Conservation (phyloP, 2,329 filamentous ascomycete species). For the Xylariaceae sp. region DNA sequence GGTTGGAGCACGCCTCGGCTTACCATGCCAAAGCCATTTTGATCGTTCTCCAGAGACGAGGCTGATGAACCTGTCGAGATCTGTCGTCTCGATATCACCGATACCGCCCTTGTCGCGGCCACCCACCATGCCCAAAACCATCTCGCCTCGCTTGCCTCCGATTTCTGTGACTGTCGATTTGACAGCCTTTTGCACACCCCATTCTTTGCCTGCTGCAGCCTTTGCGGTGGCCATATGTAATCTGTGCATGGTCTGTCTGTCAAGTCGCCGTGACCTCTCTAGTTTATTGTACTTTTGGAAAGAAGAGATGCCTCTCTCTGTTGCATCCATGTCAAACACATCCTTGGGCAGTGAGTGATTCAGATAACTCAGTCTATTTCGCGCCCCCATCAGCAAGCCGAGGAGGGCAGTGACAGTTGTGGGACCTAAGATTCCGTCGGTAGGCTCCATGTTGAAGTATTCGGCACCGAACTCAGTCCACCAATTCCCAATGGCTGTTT, state of each 20-base stretch:
- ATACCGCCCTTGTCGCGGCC: conserved; percentile 84
- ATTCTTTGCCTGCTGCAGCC: conserved; percentile 81
- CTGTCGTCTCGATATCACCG: conserved; percentile 85
- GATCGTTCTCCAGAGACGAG: conserved; percentile 75
- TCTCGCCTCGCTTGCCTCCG: conserved; percentile 87
- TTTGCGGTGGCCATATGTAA: conserved; percentile 85
- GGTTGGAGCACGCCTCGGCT: conserved; percentile 62
- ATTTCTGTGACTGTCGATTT: conserved; percentile 94
- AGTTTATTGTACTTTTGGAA: conserved; percentile 91
- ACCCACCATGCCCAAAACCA: conserved; percentile 91
- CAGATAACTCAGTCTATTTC: conserved; percentile 81
- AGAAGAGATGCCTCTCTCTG: conserved; percentile 77
- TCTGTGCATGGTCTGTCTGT: conserved; percentile 76
- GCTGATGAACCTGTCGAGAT: conserved; percentile 78
- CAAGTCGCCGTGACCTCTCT: conserved; percentile 70
- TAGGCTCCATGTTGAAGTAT: conserved; percentile 87
- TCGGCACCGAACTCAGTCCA: conserved; percentile 92
- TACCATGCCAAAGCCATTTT: conserved; percentile 95
- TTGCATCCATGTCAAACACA: conserved; percentile 77
- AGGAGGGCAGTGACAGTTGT: conserved; percentile 86
- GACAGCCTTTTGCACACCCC: conserved; percentile 88
- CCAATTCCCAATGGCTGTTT: conserved; percentile 87
- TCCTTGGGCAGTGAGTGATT: conserved; percentile 86
- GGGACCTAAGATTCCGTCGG: conserved; percentile 86
- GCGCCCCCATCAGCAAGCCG: conserved; percentile 82